These are phyloP conservation scores for Trametes punicea DNA, from an alignment of 768 basidiomycete species.

Conservation along the genomic window DNA sequence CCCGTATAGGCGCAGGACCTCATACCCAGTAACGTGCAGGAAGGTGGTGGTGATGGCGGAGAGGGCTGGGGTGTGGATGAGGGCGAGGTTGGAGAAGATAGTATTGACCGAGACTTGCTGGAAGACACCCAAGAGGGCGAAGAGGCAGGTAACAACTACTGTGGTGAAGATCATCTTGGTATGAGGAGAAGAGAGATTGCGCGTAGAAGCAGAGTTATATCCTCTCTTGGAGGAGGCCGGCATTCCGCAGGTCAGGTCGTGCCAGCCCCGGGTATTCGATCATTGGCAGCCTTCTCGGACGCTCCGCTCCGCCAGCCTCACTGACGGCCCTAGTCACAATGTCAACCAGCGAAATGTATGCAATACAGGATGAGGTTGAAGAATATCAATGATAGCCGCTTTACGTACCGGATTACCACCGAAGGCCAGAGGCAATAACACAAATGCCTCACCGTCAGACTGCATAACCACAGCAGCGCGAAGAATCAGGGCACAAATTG, in stretches of 20 bases:
- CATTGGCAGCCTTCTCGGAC: too few species aligned
- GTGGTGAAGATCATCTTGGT: conserved; percentile 1
- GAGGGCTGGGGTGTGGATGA: background rate
- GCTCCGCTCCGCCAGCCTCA: too few species aligned
- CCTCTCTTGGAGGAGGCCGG: background rate
- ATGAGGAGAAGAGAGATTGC: background rate
- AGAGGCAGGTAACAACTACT: background rate
- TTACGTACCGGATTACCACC: too few species aligned
- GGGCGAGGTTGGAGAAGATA: background rate
- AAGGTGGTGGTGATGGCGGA: background rate
- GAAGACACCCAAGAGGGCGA: background rate
- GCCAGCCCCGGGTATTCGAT: background rate
- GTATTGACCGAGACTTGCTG: background rate
- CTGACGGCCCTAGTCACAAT: too few species aligned
- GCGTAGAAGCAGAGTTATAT: background rate
- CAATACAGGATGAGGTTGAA: too few species aligned
- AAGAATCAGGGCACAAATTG: too few species aligned
- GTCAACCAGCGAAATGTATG: too few species aligned
- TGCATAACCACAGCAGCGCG: too few species aligned
- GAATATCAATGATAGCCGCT: too few species aligned
- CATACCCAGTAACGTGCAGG: background rate
- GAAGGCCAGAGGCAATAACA: too few species aligned
- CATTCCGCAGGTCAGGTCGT: background rate
- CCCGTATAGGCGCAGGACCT: too few species aligned
- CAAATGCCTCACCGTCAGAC: too few species aligned